Conservation (phyloP, 2,329 filamentous ascomycete genomes). For the Diaporthe caulivora region DNA sequence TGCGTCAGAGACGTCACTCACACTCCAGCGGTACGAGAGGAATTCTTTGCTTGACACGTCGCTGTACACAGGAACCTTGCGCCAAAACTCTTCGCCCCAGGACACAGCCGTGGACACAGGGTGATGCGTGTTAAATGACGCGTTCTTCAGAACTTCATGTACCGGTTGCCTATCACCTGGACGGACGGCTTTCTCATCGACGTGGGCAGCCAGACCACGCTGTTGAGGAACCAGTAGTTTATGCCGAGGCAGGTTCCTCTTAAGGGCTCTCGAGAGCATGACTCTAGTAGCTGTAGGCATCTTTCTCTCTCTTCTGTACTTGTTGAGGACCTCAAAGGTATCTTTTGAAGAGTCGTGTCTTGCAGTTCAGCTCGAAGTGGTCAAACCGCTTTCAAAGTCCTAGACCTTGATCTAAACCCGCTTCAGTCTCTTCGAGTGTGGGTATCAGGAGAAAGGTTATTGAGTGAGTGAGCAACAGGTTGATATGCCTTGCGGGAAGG, state of each 20-base stretch:
- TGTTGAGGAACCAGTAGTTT: not conserved
- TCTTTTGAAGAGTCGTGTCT: not conserved
- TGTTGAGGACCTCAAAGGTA: too few relatives aligned
- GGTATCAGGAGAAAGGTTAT: not conserved
- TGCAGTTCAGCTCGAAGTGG: not conserved
- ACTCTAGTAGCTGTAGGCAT: not conserved
- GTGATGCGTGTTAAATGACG: not conserved
- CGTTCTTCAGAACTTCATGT: not conserved
- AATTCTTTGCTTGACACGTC: slow-evolving; percentile 62
- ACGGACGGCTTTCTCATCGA: not conserved
- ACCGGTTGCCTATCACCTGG: not conserved
- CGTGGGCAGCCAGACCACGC: not conserved
- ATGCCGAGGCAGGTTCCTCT: not conserved
- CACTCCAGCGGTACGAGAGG: slow-evolving; percentile 66
- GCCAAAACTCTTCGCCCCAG: slow-evolving; percentile 60
- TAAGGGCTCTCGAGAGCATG: not conserved
- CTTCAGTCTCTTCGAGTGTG: not conserved
- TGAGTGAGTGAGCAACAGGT: not conserved
- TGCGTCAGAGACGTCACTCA: slow-evolving; percentile 49
- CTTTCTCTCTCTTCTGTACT: not conserved
- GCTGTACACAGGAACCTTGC: slow-evolving; percentile 61
- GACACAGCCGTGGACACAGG: not conserved
- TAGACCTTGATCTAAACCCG: not conserved
- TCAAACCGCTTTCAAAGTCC: too few relatives aligned
- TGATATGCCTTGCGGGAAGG: not conserved